These are phyloP conservation scores for Agaricus blazei DNA, from an alignment of 768 basidiomycete genomes.

Conservation along the genomic window DNA sequence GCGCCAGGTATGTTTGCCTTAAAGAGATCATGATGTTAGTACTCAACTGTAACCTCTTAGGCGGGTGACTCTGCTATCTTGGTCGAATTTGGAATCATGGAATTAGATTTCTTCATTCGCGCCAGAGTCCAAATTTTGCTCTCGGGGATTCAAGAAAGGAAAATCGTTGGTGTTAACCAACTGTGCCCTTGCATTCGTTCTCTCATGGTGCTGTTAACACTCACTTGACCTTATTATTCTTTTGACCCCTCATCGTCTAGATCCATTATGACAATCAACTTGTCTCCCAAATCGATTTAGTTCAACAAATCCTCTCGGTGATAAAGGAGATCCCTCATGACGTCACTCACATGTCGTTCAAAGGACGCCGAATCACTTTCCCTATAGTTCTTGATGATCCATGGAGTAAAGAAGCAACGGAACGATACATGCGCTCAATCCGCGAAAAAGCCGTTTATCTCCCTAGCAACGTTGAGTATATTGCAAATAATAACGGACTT, in stretches of 20 bases:
- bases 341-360: constrained; percentile 36
- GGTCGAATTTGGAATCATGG: constrained; percentile 56
- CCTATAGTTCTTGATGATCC: constrained; percentile 61
- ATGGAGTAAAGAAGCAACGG: constrained; percentile 50
- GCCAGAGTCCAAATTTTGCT: constrained; percentile 58
- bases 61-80: constrained; percentile 62
- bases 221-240: background rate
- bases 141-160: constrained; percentile 25
- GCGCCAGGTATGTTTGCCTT: constrained; percentile 39
- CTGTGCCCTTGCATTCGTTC: constrained; percentile 52
- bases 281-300: constrained; percentile 37
- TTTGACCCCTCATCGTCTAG: constrained; percentile 19
- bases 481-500: constrained; percentile 59
- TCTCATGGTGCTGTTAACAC: constrained; percentile 36
- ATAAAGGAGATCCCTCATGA: constrained; percentile 35
- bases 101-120: constrained; percentile 45
- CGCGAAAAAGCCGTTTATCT: constrained; percentile 59
- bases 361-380: constrained; percentile 49
- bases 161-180: constrained; percentile 31
- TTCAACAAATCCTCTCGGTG: constrained; percentile 33
- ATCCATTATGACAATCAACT: constrained; percentile 42
- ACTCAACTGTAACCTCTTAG: constrained; percentile 19
- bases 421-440: constrained; percentile 50
- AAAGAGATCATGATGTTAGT: background rate
- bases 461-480: constrained; percentile 64